Evolutionary conservation across 148 eudicot species (phyloP), one percentile per base, ranked within the genome.

Genomic region (Linanthus parryae): DNA sequence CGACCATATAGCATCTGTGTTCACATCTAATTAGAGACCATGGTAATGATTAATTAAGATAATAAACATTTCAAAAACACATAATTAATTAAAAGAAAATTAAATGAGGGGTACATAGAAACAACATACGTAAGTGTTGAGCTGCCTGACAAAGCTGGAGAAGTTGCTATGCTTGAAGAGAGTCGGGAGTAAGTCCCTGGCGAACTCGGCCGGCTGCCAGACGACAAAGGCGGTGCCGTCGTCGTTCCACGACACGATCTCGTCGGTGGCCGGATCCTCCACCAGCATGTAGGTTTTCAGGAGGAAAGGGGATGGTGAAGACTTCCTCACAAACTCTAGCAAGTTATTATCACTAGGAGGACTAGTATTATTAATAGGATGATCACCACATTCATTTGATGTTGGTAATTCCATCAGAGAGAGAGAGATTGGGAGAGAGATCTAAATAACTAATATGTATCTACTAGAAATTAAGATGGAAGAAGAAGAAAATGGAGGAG

Each of bases 91-190:
- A n/a, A n/a, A n/a, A n/a, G n/a, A 31, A 31, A 31, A 31, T 31
- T 5, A 5, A 31, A 31, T 31, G 11, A 5, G 17, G 36, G 16
- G 20, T 44, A 21, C 9, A 22, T 44, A 21, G n/a, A 40, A 14
- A 7, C 14, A 23, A 68, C 84, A 17, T 78, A 91, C 97, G 54
- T 91, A 91, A 54, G 98, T 91, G 43, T 91, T 91, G 58, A 91
- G 97, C 60, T 91, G 97, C 22, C 97, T 71, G 51, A 91, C 88
- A 48, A 91, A 91, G 84, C 98, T 91, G 13, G 98, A 91, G 84
- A 91, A 91, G 71, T 91, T 91, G 81, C 85, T 69, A 57, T 90
- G 97, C 66, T 90, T 90, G 75, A 90, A 90, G 74, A 85, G 82
- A 0, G 85, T 78, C 0, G 98, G 98, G 13, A 91, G 95, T 63